phyloP scores from a whole-genome alignment of 805 yeast genomes.

The Candida boleticola region DNA sequence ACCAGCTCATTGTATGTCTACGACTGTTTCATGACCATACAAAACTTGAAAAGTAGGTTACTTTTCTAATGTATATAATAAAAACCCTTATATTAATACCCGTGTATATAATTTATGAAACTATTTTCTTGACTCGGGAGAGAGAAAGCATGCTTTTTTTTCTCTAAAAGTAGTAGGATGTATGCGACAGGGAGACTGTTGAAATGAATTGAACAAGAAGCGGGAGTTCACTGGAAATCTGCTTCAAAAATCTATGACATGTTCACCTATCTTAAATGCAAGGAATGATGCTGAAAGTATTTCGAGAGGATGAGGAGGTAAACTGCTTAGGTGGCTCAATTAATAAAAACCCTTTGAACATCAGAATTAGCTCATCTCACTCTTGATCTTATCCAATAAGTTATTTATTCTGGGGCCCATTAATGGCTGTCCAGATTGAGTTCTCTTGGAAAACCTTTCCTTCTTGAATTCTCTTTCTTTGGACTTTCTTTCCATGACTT shows the following conservation, averaged over 20 bases:
- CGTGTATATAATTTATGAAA: background rate
- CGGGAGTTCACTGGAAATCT: too few relatives aligned
- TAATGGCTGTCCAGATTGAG: constrained; percentile 79
- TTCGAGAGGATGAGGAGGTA: too few relatives aligned
- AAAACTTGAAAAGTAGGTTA: constrained; percentile 9
- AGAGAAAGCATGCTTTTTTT: too few relatives aligned
- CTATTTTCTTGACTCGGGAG: too few relatives aligned
- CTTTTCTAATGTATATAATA: background rate
- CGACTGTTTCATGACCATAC: constrained; percentile 28
- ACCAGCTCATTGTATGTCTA: constrained; percentile 30
- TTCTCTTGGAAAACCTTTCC: constrained; percentile 45
- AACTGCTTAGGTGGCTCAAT: too few relatives aligned
- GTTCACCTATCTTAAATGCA: too few relatives aligned
- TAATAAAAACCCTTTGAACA: too few relatives aligned
- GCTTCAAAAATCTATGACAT: too few relatives aligned
- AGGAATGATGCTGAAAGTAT: too few relatives aligned
- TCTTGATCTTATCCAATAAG: constrained; percentile 72
- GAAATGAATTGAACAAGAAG: too few relatives aligned
- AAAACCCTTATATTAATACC: background rate
- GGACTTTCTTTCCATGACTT: constrained; percentile 33
- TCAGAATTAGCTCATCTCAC: constrained; percentile 26
- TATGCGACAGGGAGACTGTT: too few relatives aligned
- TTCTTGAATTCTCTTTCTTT: constrained; percentile 43
- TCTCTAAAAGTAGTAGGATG: too few relatives aligned
- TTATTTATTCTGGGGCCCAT: constrained; percentile 88